Conservation (phyloP, 345 rosid species). For the Boechera divaricarpa region DNA sequence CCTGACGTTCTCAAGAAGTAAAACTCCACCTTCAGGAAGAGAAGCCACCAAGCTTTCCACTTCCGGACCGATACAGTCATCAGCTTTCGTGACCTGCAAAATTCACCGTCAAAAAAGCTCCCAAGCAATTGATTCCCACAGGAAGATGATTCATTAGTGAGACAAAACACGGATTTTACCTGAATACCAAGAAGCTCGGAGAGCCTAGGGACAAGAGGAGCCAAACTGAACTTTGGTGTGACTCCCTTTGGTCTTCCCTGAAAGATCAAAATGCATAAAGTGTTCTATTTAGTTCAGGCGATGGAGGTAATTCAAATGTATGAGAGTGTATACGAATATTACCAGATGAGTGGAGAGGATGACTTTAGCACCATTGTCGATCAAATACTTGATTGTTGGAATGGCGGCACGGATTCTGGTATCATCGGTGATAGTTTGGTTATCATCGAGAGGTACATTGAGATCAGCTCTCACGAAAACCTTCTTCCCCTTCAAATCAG, state of each 20-base stretch:
- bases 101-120: not conserved
- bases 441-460: conserved; percentile 91
- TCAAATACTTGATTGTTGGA: conserved; percentile 91
- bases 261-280: conserved; percentile 21
- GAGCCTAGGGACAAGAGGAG: conserved; percentile 90
- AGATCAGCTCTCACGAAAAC: conserved; percentile 91
- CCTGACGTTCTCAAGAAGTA: conserved; percentile 91
- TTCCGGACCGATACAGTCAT: conserved; percentile 82
- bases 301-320: not conserved
- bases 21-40: conserved; percentile 72
- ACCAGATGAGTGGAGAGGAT: conserved; percentile 95
- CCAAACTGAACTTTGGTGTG: conserved; percentile 90
- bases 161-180: conserved; percentile 24
- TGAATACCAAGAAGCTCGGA: conserved; percentile 86
- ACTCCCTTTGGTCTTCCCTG: conserved; percentile 99
- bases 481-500: conserved; percentile 89
- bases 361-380: conserved; percentile 84
- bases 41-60: conserved; percentile 75
- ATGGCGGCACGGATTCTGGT: conserved; percentile 90
- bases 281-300: not conserved
- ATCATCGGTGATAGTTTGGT: conserved; percentile 86
- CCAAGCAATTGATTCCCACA: not conserved
- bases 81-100: conserved; percentile 78
- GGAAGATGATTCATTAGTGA: not conserved
- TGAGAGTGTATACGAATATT: not conserved